Conservation (phyloP, 2,329 filamentous ascomycete species). For the Ceratocystis albifundus region DNA sequence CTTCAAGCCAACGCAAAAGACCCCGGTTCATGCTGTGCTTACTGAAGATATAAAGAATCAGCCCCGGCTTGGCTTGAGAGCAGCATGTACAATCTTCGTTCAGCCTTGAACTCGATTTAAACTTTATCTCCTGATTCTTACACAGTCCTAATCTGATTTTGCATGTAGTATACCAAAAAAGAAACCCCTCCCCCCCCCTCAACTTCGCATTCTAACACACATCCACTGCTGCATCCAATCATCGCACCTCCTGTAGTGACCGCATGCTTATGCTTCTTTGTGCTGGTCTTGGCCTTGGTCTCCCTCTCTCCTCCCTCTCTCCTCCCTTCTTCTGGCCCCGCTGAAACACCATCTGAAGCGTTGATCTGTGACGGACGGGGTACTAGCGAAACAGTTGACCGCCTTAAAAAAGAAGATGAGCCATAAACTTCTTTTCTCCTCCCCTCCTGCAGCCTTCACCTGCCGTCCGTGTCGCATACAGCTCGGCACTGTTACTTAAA, state of each 20-base stretch:
- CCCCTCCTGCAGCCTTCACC: neutral
- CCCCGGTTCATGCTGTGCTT: neutral
- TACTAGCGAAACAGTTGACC: slow-evolving; percentile 17
- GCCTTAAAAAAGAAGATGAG: neutral
- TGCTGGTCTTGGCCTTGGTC: neutral
- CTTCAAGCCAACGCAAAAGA: neutral
- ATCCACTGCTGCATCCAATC: no score
- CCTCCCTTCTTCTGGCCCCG: slow-evolving; percentile 4
- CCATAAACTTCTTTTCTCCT: neutral
- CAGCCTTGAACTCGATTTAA: no score
- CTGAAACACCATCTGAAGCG: slow-evolving; percentile 22
- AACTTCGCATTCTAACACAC: no score
- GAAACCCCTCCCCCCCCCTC: no score
- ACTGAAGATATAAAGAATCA: neutral
- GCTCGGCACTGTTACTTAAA: neutral
- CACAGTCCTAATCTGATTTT: no score
- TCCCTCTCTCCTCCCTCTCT: neutral
- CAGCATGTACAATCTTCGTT: no score
- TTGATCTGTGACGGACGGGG: slow-evolving; percentile 18
- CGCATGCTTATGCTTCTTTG: neutral
- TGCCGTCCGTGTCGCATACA: neutral
- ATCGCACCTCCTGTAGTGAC: no score
- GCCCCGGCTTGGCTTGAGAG: neutral
- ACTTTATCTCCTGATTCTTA: no score
- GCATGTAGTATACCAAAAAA: no score